Base-by-base conservation (phyloP, 1,284 basidiomycete species). In the Sporisorium sorghi region DNA sequence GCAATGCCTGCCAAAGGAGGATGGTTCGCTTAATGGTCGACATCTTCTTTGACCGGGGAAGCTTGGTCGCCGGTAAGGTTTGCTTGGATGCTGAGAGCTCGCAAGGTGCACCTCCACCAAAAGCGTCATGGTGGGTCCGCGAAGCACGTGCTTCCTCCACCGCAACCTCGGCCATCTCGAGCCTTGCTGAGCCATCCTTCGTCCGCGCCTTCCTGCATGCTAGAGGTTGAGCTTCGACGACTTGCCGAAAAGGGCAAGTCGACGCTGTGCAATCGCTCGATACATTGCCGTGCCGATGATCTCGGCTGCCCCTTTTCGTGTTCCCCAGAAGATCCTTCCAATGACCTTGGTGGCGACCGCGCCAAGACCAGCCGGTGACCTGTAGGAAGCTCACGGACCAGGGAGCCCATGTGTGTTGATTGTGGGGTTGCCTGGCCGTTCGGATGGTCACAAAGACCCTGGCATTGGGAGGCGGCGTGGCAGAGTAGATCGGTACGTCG, bases 311-410 rank as follows among this genome's bases (percentile, higher is more conserved):
- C 15, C 21, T 26, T 35, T 43, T 24, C 35, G 33, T 35, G 30
- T 23, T 23, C 14, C 35, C 37, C 1, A 44, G 39, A 43, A 39
- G 33, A 15, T 35, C 19, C 14, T 23, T 23, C 39, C 30, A 33
- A 33, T 9, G 9, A 14, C 30, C n/a, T 3, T 35, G 42, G 51
- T 56, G 40, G 44, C 37, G 24, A 48, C 28, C 14, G 7, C 49
- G 64, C 64, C 64, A 61, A 67, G 64, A 47, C 64, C 33, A 53
- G 49, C 64, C 64, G 64, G 64, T 26, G 58, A 68, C 42, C 64
- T 21, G 12, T 35, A n/a, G 14, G 15, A 15, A 26, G 21, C 44
- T 33, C 58, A 61, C 58, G 47, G 44, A 53, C 58, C 54, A 58
- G 51, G 28, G 24, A 15, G 17, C 17, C 24, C 30, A 1, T n/a